Conservation (phyloP, 1,284 basidiomycete genomes). For the Ustilago curta region DNA sequence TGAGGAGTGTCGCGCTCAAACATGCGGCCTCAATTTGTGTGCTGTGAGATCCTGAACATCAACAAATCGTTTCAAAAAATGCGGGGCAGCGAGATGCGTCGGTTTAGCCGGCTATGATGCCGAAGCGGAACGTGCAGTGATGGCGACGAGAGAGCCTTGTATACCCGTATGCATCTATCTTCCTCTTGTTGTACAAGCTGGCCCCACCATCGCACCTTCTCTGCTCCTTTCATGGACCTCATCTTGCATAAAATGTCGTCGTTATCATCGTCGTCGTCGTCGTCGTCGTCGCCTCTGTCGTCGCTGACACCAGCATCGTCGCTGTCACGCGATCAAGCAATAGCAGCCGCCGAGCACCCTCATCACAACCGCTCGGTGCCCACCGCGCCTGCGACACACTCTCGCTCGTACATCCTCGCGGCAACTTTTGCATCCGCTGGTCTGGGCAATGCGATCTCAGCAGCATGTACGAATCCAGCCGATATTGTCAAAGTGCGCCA, state of each 20-base stretch:
- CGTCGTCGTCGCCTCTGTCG: not conserved
- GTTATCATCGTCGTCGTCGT: conserved; percentile 6
- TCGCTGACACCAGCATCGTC: conserved; percentile 19
- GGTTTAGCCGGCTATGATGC: conserved; percentile 33
- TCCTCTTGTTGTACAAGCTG: not conserved
- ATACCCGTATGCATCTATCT: no score
- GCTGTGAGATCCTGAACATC: conserved; percentile 1
- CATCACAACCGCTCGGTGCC: conserved; percentile 26
- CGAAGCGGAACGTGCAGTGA: conserved; percentile 10
- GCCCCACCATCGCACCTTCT: not conserved
- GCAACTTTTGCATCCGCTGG: conserved; percentile 56
- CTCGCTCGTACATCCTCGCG: conserved; percentile 25
- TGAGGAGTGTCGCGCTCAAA: not conserved
- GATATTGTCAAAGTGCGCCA: conserved; percentile 62
- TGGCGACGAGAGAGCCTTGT: not conserved
- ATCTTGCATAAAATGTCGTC: not conserved
- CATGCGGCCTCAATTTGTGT: not conserved
- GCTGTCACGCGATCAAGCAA: conserved; percentile 37
- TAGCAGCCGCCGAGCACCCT: conserved; percentile 36
- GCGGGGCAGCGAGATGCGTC: conserved; percentile 15
- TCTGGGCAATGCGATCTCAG: conserved; percentile 54
- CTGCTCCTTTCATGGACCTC: not conserved
- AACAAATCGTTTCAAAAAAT: not conserved
- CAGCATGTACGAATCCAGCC: conserved; percentile 55
- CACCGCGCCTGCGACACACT: conserved; percentile 12